Evolutionary conservation across 495 filamentous ascomycete species (phyloP), one percentile per base, ranked within the genome.

Genomic region (Sphaerosporella brunnea): DNA sequence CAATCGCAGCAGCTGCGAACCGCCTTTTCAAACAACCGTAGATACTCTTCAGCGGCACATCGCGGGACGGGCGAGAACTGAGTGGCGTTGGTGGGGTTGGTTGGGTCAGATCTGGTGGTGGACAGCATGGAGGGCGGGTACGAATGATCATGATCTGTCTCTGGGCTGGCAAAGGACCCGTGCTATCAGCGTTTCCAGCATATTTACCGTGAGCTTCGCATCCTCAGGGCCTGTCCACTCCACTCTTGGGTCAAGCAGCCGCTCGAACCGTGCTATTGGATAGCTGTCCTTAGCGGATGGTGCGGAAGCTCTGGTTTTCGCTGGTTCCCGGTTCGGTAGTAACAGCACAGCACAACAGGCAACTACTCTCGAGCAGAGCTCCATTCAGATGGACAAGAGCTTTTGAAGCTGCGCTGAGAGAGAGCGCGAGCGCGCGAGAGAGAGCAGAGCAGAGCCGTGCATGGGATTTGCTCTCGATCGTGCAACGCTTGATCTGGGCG

Each of bases 11-110:
- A n/a, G n/a, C n/a, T n/a, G n/a, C n/a, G n/a, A n/a, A n/a, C n/a
- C n/a, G n/a, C n/a, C n/a, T n/a, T n/a, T n/a, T n/a, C 28, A 32
- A 13, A 13, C 36, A 50, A 41, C 16, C 49, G 41, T 7, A 26
- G 37, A 50, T 42, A 48, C 49, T 19, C 35, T 46, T 50, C 46
- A 50, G 15, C 37, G 37, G 20, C 37, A 40, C 10, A 16, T n/a
- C 13, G 28, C 28, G 28, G 28, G 28, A 32, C 28, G 28, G 28
- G 28, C 28, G 28, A 32, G 13, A 13, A 13, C 28, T 5, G 28
- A 13, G 5, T 5, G 28, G 28, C 5, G 28, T 13, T 32, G 28
- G 28, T 5, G 28, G 28, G n/a, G n/a, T n/a, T n/a, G n/a, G n/a
- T n/a, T n/a, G n/a, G n/a, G n/a, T n/a, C n/a, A n/a, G n/a, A n/a